Conservation (phyloP, 2,329 filamentous ascomycete genomes). For the Talaromyces sp. region DNA sequence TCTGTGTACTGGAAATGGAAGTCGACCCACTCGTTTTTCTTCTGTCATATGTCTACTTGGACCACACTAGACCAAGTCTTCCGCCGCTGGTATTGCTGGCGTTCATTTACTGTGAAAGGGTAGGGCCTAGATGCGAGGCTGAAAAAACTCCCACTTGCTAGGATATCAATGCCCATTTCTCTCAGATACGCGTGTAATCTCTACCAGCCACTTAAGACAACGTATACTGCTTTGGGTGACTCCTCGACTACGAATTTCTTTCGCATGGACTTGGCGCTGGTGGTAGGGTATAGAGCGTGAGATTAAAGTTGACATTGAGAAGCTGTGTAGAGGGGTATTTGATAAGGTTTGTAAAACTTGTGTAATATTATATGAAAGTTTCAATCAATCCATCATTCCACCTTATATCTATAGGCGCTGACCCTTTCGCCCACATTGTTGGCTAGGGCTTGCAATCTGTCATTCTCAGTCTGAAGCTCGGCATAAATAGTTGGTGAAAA, state of each 20-base stretch:
- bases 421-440: constrained; percentile 9
- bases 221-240: not conserved
- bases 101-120: not conserved
- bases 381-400: not conserved
- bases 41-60: not conserved
- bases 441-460: constrained; percentile 2
- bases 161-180: not conserved
- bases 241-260: not conserved
- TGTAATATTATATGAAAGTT: not conserved
- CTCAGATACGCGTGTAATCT: not conserved
- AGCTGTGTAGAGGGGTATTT: not conserved
- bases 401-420: constrained; percentile 5
- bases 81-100: not conserved
- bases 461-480: constrained; percentile 6
- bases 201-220: not conserved
- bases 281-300: not conserved
- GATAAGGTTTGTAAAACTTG: not conserved
- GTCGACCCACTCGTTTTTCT: not conserved
- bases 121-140: not conserved
- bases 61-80: not conserved
- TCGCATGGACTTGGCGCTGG: not conserved
- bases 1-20: constrained; percentile 3
- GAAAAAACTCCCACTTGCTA: not conserved
- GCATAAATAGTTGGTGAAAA: constrained; percentile 3
- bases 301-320: not conserved